These are phyloP conservation scores for Fusarium pseudonygamai DNA, from an alignment of 2,329 filamentous ascomycete species.

Conservation along the genomic window DNA sequence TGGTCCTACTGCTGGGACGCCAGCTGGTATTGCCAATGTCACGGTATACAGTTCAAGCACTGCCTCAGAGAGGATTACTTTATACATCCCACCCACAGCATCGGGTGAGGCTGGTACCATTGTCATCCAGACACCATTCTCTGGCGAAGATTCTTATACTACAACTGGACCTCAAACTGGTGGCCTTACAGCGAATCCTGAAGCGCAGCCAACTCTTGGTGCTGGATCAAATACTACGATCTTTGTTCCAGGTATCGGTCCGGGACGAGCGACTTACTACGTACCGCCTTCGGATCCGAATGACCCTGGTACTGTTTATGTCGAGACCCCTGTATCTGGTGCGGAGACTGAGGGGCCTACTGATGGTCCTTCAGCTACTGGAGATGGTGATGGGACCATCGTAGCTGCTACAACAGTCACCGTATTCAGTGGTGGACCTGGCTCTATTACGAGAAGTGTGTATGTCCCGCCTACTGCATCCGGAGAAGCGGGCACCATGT, in stretches of 20 bases:
- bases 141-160: neutral
- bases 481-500: neutral
- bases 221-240: neutral
- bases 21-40: neutral
- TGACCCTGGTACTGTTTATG: neutral
- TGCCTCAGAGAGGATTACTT: neutral
- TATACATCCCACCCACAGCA: neutral
- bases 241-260: neutral
- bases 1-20: fast-evolving
- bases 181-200: neutral
- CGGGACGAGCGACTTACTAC: neutral
- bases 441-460: neutral
- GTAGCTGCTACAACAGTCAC: neutral
- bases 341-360: neutral
- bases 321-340: neutral
- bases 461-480: neutral
- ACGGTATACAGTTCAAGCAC: neutral
- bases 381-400: neutral
- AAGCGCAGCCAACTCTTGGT: neutral
- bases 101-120: conserved; percentile 1
- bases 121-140: neutral
- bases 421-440: neutral
- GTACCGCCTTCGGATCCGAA: neutral
- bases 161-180: neutral
- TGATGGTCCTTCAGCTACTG: neutral